Evolutionary conservation across 306 rosid genomes (phyloP), one percentile per base, ranked within the genome.

Genomic region (Sechiopsis laciniata): DNA sequence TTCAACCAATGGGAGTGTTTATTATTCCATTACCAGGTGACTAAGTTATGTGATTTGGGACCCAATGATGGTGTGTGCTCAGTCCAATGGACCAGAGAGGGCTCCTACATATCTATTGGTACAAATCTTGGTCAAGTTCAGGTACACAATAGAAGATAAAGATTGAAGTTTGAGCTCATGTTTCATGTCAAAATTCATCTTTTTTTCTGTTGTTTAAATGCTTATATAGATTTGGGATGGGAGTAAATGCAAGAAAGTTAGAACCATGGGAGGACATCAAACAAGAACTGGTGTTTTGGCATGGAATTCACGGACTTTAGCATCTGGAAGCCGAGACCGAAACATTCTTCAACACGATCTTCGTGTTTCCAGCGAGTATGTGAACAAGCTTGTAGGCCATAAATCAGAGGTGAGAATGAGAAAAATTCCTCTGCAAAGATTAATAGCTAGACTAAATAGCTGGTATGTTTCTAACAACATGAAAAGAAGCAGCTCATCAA

Each of bases 11-110:
- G 12, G 35, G 37, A 10, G 51, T 32, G 51, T 40, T 29, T 50
- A 4, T 50, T 17, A 14, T 77, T 60, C 52, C 37, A 17, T 15
- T 71, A 77, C 80, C 85, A 94, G 99, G 99, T 94, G 74, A 94
- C 99, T 19, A 94, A 85, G 78, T 64, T 94, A 42, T 94, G 99
- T 76, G 99, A 95, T 84, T 79, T 95, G 89, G 99, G 99, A 54
- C 96, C 96, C 72, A 84, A 91, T 58, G 99, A 95, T 55, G 99
- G 96, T 0, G 96, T 95, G 5, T 95, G 99, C 75, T 91, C 99
- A n/a, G 95, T 95, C 35, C 97, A 95, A 42, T 95, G 99, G 99
- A 95, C 99, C n/a, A 75, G 76, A 58, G 99, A 95, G 85, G 99
- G 99, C 75, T 95, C 99, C 12, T 95, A 82, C 68, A 91, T 95